These are phyloP conservation scores for Claviceps pazoutovae DNA, from an alignment of 2,329 filamentous ascomycete species.

Conservation along the genomic window DNA sequence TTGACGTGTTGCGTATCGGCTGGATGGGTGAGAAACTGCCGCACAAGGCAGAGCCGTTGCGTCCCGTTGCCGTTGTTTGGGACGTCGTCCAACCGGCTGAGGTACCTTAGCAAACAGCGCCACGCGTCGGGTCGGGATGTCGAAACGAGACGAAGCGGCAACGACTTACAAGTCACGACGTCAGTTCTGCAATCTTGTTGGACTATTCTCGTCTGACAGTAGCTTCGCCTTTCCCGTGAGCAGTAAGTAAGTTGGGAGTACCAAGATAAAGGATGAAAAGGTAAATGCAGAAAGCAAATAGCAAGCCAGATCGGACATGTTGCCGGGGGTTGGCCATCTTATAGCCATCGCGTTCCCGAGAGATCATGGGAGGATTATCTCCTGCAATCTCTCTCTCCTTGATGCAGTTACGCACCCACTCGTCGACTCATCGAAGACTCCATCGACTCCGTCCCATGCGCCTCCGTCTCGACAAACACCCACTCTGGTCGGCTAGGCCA, in stretches of 20 bases:
- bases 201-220: background rate
- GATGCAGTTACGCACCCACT: background rate
- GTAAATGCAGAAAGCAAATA: background rate
- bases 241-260: background rate
- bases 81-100: no score
- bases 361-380: background rate
- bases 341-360: background rate
- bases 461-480: conserved; percentile 1
- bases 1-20: no score
- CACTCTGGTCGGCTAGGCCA: background rate
- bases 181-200: background rate
- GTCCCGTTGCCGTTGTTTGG: no score
- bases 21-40: no score
- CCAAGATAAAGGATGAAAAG: background rate
- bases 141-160: background rate
- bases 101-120: background rate
- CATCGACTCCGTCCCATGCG: background rate
- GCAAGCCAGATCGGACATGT: background rate
- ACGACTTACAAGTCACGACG: background rate
- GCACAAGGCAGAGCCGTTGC: no score
- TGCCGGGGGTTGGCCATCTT: conserved; percentile 1
- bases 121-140: background rate
- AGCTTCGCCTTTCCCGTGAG: background rate
- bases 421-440: background rate
- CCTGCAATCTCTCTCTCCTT: background rate